phyloP scores from a whole-genome alignment of 2,329 filamentous ascomycete genomes.

The Scopulariopsis brevicaulis region DNA sequence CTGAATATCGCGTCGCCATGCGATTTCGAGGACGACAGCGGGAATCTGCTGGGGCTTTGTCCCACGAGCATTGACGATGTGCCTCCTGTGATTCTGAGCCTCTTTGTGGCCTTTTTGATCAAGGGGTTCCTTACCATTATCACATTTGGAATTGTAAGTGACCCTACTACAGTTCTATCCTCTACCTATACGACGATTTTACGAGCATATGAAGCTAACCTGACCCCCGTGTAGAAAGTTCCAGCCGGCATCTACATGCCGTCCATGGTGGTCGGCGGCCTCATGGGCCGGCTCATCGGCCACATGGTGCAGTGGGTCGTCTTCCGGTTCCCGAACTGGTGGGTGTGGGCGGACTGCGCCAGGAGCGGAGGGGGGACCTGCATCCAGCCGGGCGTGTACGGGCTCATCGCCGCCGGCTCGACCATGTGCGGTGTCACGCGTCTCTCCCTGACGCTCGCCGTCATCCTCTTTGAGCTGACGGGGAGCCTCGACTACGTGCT shows the following conservation, averaged over 20 bases:
- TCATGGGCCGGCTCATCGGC: conserved; percentile 80
- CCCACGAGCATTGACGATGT: conserved; percentile 64
- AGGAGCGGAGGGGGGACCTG: conserved; percentile 64
- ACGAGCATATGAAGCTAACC: not conserved
- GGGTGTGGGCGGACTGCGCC: conserved; percentile 66
- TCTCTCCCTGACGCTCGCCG: conserved; percentile 82
- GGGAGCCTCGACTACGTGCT: conserved; percentile 91
- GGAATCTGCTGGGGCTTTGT: conserved; percentile 65
- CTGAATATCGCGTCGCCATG: conserved; percentile 88
- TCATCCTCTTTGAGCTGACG: conserved; percentile 92
- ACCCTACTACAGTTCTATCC: not conserved
- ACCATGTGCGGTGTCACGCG: conserved; percentile 98
- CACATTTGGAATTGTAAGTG: conserved; percentile 73
- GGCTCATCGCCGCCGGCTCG: conserved; percentile 83
- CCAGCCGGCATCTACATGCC: conserved; percentile 96
- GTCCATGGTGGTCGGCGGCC: conserved; percentile 94
- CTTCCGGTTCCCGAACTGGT: conserved; percentile 57
- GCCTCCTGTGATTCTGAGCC: conserved; percentile 58
- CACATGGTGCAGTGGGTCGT: conserved; percentile 77
- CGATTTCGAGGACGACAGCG: conserved; percentile 51
- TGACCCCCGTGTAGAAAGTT: conserved; percentile 52
- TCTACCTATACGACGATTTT: not conserved
- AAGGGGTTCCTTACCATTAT: conserved; percentile 82
- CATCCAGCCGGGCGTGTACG: conserved; percentile 94
- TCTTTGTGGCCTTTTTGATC: conserved; percentile 73